Percentiles rank a stretch among this genome's conserved stretches.
Evolutionary conservation across 495 filamentous ascomycete genomes (phyloP).

Genomic region (Physcia stellaris): DNA sequence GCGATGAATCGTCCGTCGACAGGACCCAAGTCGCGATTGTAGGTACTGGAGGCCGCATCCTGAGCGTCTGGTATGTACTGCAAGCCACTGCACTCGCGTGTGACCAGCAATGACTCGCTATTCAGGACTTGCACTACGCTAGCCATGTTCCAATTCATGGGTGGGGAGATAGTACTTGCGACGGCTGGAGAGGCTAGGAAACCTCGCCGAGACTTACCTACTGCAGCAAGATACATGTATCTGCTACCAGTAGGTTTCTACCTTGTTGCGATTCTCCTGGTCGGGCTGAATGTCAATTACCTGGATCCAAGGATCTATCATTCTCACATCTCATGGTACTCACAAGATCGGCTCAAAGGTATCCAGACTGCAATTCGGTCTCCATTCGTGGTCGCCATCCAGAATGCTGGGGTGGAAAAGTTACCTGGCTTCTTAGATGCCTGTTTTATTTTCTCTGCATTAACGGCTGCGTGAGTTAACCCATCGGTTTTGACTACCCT

Average conservation of each 20-base stretch:
- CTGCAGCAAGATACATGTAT: slow-evolving; percentile 16
- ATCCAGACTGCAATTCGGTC: slow-evolving; percentile 12
- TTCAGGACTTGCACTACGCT: slow-evolving; percentile 21
- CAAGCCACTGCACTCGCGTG: background rate
- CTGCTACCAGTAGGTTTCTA: slow-evolving; percentile 15
- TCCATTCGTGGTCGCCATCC: slow-evolving; percentile 22
- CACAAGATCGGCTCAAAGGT: slow-evolving; percentile 8
- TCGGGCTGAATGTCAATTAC: slow-evolving; percentile 21
- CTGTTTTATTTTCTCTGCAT: slow-evolving; percentile 18
- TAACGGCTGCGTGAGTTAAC: slow-evolving; percentile 11
- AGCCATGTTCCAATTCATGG: slow-evolving; percentile 24
- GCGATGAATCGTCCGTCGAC: slow-evolving; percentile 4
- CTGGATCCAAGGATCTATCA: slow-evolving; percentile 16
- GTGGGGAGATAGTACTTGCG: slow-evolving; percentile 23
- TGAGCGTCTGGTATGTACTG: background rate
- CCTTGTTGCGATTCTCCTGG: slow-evolving; percentile 12
- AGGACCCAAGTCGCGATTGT: background rate
- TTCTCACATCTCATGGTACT: slow-evolving; percentile 13
- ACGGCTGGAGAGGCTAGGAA: slow-evolving; percentile 23
- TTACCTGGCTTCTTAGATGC: slow-evolving; percentile 19
- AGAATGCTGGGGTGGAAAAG: slow-evolving; percentile 10
- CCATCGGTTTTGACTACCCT: background rate
- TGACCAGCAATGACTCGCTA: too few species aligned
- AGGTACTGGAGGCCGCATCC: background rate
- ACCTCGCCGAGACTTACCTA: slow-evolving; percentile 9